phyloP scores from a whole-genome alignment of 2,329 filamentous ascomycete genomes.

The Chaetomiaceae sp. region DNA sequence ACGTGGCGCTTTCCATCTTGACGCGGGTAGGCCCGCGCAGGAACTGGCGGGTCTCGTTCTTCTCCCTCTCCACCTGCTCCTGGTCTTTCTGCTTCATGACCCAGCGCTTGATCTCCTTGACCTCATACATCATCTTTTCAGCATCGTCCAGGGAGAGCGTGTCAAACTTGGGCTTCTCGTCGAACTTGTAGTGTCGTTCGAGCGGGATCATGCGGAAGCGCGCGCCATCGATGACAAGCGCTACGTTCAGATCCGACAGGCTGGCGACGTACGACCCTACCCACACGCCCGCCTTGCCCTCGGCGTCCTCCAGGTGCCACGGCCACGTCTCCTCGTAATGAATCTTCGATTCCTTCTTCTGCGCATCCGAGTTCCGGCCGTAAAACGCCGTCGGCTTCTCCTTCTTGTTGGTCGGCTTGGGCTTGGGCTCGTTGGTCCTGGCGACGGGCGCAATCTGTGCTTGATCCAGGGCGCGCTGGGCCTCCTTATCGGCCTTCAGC shows the following conservation, averaged over 20 bases:
- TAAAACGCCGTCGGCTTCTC: conserved; percentile 78
- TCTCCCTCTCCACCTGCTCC: conserved; percentile 51
- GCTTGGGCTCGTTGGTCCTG: conserved; percentile 50
- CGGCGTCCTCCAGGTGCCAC: conserved; percentile 95
- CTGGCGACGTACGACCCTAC: conserved; percentile 86
- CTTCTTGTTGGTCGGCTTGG: conserved; percentile 65
- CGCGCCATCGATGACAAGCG: conserved; percentile 64
- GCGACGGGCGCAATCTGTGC: conserved; percentile 87
- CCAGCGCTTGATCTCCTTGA: conserved; percentile 73
- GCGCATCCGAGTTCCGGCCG: conserved; percentile 74
- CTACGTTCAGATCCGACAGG: conserved; percentile 78
- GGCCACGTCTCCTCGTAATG: conserved; percentile 94
- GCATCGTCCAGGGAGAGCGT: conserved; percentile 77
- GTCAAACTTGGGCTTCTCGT: conserved; percentile 72
- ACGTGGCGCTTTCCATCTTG: conserved; percentile 65
- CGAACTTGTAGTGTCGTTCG: conserved; percentile 94
- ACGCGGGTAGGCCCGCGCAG: conserved; percentile 54
- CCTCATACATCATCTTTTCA: conserved; percentile 76
- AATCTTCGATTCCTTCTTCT: conserved; percentile 64
- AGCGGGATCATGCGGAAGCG: conserved; percentile 82
- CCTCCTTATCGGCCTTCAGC: conserved; percentile 71
- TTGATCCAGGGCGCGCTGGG: conserved; percentile 78
- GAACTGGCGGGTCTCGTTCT: conserved; percentile 53
- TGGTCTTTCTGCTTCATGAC: conserved; percentile 65
- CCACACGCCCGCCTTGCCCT: conserved; percentile 84